Conservation (phyloP, 2,329 filamentous ascomycete genomes). For the Exophiala viscosa region DNA sequence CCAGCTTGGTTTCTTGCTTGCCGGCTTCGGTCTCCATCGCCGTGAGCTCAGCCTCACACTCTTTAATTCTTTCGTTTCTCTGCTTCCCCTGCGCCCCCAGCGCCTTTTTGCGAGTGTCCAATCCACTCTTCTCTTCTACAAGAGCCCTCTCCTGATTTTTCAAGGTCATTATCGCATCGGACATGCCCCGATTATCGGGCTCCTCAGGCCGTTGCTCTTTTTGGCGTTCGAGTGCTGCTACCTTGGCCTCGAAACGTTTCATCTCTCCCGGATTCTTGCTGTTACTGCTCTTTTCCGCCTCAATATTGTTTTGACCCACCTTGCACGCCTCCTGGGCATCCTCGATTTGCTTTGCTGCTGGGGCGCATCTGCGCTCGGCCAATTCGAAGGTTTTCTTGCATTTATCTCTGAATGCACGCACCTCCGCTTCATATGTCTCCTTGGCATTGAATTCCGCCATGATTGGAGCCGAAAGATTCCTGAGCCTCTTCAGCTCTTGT, state of each 20-base stretch:
- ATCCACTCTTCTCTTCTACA: slow-evolving; percentile 37
- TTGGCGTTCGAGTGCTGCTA: slow-evolving; percentile 62
- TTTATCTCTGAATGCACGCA: slow-evolving; percentile 41
- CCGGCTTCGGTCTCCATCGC: slow-evolving; percentile 71
- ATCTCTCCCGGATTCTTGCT: slow-evolving; percentile 52
- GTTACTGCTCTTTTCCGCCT: slow-evolving; percentile 51
- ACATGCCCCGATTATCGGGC: slow-evolving; percentile 52
- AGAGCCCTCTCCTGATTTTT: slow-evolving; percentile 32
- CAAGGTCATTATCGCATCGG: slow-evolving; percentile 17
- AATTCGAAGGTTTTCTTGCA: slow-evolving; percentile 52
- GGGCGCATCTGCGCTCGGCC: slow-evolving; percentile 27
- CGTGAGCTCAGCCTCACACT: slow-evolving; percentile 50
- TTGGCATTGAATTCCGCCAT: slow-evolving; percentile 67
- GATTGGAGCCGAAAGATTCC: slow-evolving; percentile 63
- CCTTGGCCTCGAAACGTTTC: slow-evolving; percentile 50
- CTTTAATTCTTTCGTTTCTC: slow-evolving; percentile 36
- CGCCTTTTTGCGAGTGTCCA: slow-evolving; percentile 16
- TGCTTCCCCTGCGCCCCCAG: slow-evolving; percentile 40
- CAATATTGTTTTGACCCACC: slow-evolving; percentile 39
- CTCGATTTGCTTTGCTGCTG: slow-evolving; percentile 40
- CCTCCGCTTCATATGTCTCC: slow-evolving; percentile 57
- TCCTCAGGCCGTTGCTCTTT: slow-evolving; percentile 60
- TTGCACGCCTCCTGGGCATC: slow-evolving; percentile 37
- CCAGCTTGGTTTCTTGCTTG: slow-evolving; percentile 66
- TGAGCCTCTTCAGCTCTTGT: slow-evolving; percentile 56